Evolutionary conservation across 495 filamentous ascomycete genomes (phyloP).

Genomic region (Apiosordaria backusii): DNA sequence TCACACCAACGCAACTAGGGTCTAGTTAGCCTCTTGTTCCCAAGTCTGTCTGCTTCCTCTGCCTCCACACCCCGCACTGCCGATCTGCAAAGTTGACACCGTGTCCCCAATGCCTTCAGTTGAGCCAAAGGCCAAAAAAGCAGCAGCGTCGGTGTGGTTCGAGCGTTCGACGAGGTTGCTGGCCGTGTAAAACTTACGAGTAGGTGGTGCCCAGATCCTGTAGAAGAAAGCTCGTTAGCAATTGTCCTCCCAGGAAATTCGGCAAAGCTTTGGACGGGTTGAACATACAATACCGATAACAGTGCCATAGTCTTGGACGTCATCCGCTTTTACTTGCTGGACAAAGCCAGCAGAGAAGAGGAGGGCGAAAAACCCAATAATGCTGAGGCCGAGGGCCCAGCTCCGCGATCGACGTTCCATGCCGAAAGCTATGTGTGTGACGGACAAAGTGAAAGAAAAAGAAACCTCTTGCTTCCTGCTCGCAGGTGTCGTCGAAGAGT

Average conservation of each 20-base stretch:
- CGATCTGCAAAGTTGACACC: conserved; percentile 14
- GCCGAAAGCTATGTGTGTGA: conserved; percentile 25
- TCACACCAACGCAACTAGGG: conserved; percentile 77
- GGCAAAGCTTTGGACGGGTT: background rate
- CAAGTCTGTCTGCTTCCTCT: background rate
- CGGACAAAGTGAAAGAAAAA: conserved; percentile 14
- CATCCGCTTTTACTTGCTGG: conserved; percentile 68
- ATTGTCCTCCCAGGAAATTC: background rate
- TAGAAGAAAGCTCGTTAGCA: conserved; percentile 17
- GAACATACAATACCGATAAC: conserved; percentile 82
- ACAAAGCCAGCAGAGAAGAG: conserved; percentile 72
- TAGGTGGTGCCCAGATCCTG: conserved; percentile 96
- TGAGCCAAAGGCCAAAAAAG: background rate
- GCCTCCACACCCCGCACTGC: background rate
- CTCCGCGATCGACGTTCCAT: conserved; percentile 54
- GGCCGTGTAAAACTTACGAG: conserved; percentile 53
- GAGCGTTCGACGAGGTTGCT: background rate
- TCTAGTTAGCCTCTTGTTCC: conserved; percentile 23
- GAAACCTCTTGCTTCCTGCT: conserved; percentile 19
- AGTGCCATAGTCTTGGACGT: conserved; percentile 75
- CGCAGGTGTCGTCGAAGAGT: conserved; percentile 19
- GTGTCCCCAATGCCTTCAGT: background rate
- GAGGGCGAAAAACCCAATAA: conserved; percentile 66
- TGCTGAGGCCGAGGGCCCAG: conserved; percentile 43
- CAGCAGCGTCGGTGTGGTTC: background rate